Base-by-base conservation (phyloP, 257 asterid genomes). In the Avicennia marina region DNA sequence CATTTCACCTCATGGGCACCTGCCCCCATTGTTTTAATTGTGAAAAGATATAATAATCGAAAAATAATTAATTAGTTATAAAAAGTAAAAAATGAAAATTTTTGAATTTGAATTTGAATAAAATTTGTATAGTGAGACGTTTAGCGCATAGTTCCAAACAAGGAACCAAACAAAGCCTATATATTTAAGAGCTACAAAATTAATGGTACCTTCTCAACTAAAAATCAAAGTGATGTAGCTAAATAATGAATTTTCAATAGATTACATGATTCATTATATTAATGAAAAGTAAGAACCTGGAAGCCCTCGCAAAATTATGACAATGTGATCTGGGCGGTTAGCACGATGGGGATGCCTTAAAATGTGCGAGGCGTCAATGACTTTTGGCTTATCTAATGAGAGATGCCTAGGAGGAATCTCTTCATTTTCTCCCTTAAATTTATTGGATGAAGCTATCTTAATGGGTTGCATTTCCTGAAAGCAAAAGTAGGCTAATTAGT, bases 311-410 rank as follows among this genome's bases (percentile, higher is more conserved):
- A 89, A 77, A 53, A 93, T 83, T 47, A 93, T 41, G 54, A 86
- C 98, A 39, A 93, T 78, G 67, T 82, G 95, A 79, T 84, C 97
- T 20, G 98, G 98, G 27, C 96, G 97, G 57, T 66, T 71, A 55
- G 83, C 76, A 47, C 98, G 86, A 62, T 84, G 78, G 34, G 98
- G 98, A 47, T 82, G 79, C 85, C 82, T 93, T 50, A 93, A 76
- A 74, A 89, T 75, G 72, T 81, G 87, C 39, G 82, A 75, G 38
- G 84, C 98, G 65, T 93, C 95, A 67, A 89, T 25, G 66, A 79
- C 61, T 70, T 73, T 80, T 47, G 86, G 82, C 66, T 78, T 74
- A 25, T 79, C 89, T 12, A 64, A 42, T 10, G 81, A 62, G 65
- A 63, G 67, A 64, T 74, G 77, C 60, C 46, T 75, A 15, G 62